These are phyloP conservation scores for Effrenium voratum DNA, from an alignment of 73 alveolate genomes.

Conservation along the genomic window DNA sequence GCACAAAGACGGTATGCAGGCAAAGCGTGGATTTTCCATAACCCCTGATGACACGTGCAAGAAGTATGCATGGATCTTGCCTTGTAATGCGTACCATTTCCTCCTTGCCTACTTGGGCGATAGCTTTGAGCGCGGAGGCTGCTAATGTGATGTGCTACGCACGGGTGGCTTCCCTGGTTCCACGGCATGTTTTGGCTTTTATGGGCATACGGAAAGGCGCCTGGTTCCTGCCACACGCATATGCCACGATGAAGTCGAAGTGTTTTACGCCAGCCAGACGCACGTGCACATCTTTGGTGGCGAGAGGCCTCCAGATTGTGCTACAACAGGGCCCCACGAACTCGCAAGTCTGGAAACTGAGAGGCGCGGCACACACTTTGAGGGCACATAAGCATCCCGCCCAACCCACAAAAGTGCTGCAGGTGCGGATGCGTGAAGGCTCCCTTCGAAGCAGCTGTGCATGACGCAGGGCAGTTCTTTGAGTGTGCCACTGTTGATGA, in stretches of 20 bases:
- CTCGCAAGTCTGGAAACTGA: conserved; percentile 37
- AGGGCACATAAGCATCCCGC: not conserved
- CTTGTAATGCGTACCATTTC: not conserved
- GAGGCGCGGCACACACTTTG: not conserved
- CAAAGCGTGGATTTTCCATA: not conserved
- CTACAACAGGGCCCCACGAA: not conserved
- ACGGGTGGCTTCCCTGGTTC: not conserved
- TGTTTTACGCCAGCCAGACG: not conserved
- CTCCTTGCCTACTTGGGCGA: conserved; percentile 28
- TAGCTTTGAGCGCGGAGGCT: not conserved
- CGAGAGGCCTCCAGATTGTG: conserved; percentile 50
- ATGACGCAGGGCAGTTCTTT: conserved; percentile 59
- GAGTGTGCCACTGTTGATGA: conserved; percentile 36
- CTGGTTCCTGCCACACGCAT: not conserved
- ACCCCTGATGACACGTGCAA: conserved; percentile 38
- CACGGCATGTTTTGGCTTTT: not conserved
- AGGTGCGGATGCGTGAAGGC: conserved; percentile 22
- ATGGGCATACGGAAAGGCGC: not conserved
- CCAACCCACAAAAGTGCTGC: not conserved
- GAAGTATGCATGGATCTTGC: conserved; percentile 24
- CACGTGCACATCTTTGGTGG: not conserved
- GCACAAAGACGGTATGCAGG: not conserved
- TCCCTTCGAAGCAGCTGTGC: conserved; percentile 22
- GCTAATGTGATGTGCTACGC: not conserved
- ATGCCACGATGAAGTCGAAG: conserved; percentile 29